These are phyloP conservation scores for Lactifluus echinatus DNA, from an alignment of 768 basidiomycete genomes.

Conservation along the genomic window DNA sequence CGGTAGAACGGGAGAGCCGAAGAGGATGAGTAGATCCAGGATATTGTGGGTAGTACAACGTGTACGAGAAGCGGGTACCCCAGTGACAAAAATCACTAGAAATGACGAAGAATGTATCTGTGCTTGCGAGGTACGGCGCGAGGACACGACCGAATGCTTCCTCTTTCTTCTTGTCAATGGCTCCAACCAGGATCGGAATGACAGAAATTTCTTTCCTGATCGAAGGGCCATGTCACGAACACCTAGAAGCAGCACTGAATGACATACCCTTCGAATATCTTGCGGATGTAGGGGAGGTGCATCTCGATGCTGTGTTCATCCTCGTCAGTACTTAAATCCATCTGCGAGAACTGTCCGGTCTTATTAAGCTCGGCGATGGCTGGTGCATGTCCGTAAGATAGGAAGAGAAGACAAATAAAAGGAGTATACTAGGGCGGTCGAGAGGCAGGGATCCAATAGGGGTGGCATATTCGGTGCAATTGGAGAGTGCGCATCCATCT, in stretches of 20 bases:
- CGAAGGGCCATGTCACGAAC: neutral
- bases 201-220: constrained; percentile 65
- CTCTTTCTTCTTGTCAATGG: constrained; percentile 54
- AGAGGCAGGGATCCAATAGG: constrained; percentile 78
- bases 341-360: constrained; percentile 61
- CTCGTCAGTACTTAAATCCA: constrained; percentile 67
- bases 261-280: constrained; percentile 69
- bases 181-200: constrained; percentile 87
- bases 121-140: constrained; percentile 68
- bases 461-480: constrained; percentile 70
- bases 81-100: constrained; percentile 99
- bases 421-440: constrained; percentile 63
- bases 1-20: constrained; percentile 39
- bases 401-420: neutral
- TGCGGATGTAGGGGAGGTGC: constrained; percentile 88
- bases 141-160: constrained; percentile 57
- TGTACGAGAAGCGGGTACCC: constrained; percentile 83
- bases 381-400: constrained; percentile 25
- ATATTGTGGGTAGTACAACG: constrained; percentile 71
- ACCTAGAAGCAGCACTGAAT: neutral
- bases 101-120: constrained; percentile 80
- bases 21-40: constrained; percentile 38
- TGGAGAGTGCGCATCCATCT: constrained; percentile 77
- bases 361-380: constrained; percentile 56
- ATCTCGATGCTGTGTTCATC: constrained; percentile 97